Percentiles rank a stretch among this genome's conserved stretches.
Evolutionary conservation across 1,139 yeast genomes (phyloP).

Genomic region (Meyerozyma elateridarum): DNA sequence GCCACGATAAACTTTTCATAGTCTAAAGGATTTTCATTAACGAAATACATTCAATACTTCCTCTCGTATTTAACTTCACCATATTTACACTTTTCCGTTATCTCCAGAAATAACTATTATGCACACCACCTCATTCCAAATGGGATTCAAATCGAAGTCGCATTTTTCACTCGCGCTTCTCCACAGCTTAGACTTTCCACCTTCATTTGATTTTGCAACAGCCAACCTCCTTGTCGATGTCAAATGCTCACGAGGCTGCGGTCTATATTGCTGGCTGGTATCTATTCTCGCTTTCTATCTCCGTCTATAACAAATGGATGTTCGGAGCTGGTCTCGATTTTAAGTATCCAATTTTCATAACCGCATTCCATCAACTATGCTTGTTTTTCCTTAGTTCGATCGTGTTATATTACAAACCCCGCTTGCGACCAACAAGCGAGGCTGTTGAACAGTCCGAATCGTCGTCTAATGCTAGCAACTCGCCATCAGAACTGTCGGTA

Average conservation of each 20-base stretch:
- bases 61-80: no score
- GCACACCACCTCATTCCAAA: no score
- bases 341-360: slow-evolving; percentile 76
- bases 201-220: background rate
- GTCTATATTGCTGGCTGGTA: slow-evolving; percentile 46
- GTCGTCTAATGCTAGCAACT: background rate
- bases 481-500: background rate
- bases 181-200: no score
- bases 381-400: slow-evolving; percentile 46
- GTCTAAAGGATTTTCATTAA: no score
- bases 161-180: no score
- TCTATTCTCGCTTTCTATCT: slow-evolving; percentile 62
- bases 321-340: slow-evolving; percentile 73
- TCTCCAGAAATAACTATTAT: no score
- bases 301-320: slow-evolving; percentile 98
- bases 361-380: slow-evolving; percentile 79
- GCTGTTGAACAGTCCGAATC: no score
- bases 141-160: no score
- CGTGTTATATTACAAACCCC: slow-evolving; percentile 44
- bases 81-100: no score
- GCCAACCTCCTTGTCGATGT: background rate
- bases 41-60: no score
- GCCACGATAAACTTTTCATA: no score
- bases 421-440: slow-evolving; percentile 39
- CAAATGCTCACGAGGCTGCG: slow-evolving; percentile 4